Evolutionary conservation across 2,329 filamentous ascomycete species (phyloP).

Genomic region (Diaporthe caulivora): DNA sequence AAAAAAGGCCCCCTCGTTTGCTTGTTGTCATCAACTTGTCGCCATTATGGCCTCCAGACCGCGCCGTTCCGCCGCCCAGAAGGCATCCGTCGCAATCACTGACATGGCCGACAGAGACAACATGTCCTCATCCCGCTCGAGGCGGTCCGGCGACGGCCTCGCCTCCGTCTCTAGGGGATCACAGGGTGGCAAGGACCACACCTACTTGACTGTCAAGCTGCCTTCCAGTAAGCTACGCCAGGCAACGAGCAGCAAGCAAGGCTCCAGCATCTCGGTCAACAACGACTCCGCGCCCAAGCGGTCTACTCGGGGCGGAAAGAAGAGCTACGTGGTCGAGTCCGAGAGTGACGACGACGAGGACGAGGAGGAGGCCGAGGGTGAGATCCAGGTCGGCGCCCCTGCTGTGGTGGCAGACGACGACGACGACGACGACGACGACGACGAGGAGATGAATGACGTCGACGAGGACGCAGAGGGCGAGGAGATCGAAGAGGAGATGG

Average conservation of each 20-base stretch:
- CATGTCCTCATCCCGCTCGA: constrained; percentile 63
- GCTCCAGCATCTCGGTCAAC: constrained; percentile 46
- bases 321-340: constrained; percentile 71
- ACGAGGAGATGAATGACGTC: constrained; percentile 56
- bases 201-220: constrained; percentile 65
- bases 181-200: constrained; percentile 58
- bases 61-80: constrained; percentile 60
- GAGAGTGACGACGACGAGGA: constrained; percentile 47
- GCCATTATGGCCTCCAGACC: constrained; percentile 61
- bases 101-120: constrained; percentile 64
- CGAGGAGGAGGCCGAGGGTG: constrained; percentile 44
- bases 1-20: background rate
- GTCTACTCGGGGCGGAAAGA: constrained; percentile 65
- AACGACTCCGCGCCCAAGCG: constrained; percentile 63
- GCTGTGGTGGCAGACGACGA: constrained; percentile 47
- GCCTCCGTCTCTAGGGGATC: constrained; percentile 58
- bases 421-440: constrained; percentile 56
- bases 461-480: constrained; percentile 55
- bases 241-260: constrained; percentile 56
- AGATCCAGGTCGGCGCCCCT: constrained; percentile 47
- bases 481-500: constrained; percentile 54
- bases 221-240: constrained; percentile 65
- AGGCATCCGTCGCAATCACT: constrained; percentile 60
- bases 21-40: background rate
- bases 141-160: constrained; percentile 60